Evolutionary conservation across 306 rosid genomes (phyloP).

Genomic region (Pachyrhizus erosus): DNA sequence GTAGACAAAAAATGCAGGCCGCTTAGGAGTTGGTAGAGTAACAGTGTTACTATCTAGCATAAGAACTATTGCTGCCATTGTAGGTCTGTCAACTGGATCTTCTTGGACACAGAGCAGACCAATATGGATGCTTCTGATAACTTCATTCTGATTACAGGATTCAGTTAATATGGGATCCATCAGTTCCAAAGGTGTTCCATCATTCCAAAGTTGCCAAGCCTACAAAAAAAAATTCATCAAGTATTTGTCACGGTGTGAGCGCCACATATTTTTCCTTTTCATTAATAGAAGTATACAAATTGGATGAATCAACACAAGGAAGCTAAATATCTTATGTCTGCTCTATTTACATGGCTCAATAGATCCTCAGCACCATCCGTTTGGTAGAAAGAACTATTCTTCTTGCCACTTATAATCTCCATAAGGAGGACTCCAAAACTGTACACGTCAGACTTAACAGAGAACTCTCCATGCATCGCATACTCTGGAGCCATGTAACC

Average conservation of each 20-base stretch:
- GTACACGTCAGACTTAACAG: slow-evolving; percentile 43
- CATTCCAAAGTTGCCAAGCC: slow-evolving; percentile 52
- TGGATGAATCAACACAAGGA: neutral
- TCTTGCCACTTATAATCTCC: slow-evolving; percentile 55
- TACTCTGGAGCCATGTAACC: slow-evolving; percentile 44
- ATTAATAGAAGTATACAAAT: neutral
- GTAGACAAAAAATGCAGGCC: slow-evolving; percentile 36
- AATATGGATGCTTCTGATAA: slow-evolving; percentile 49
- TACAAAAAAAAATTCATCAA: slow-evolving; percentile 27
- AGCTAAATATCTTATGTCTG: neutral
- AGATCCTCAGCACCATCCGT: slow-evolving; percentile 32
- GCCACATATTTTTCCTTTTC: neutral
- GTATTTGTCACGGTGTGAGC: neutral
- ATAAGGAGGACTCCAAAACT: slow-evolving; percentile 49
- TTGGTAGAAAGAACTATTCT: slow-evolving; percentile 40
- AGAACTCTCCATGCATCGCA: slow-evolving; percentile 40
- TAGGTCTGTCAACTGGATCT: slow-evolving; percentile 46
- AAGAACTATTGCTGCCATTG: slow-evolving; percentile 46
- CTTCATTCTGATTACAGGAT: slow-evolving; percentile 39
- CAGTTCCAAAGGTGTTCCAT: slow-evolving; percentile 45
- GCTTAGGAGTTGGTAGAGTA: slow-evolving; percentile 38
- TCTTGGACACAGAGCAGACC: slow-evolving; percentile 53
- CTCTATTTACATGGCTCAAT: slow-evolving; percentile 46
- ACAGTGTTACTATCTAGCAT: slow-evolving; percentile 42
- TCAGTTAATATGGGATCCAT: slow-evolving; percentile 44